A percentile compares a stretch with the other conserved stretches of the same genome.
phyloP scores from a whole-genome alignment of 495 filamentous ascomycete species.

The Xanthoparmelia taractica region DNA sequence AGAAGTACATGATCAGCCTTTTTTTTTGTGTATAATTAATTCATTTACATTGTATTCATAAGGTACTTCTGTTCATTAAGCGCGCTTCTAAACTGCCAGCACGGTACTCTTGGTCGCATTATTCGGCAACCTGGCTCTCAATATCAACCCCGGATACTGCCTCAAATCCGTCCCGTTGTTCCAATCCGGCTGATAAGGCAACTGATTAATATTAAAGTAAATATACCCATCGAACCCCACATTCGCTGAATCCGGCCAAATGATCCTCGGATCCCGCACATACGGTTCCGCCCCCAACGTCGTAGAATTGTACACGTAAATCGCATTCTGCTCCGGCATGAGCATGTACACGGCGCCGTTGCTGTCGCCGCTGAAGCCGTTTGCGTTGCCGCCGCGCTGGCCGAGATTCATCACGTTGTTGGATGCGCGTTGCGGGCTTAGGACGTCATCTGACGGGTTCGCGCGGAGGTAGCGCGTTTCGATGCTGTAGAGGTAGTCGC shows the following conservation, averaged over 20 bases:
- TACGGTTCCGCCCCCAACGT: slow-evolving; percentile 30
- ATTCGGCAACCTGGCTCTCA: slow-evolving; percentile 27
- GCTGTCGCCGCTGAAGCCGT: slow-evolving; percentile 34
- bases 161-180: slow-evolving; percentile 28
- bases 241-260: slow-evolving; percentile 36
- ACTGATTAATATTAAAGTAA: slow-evolving; percentile 40
- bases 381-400: slow-evolving; percentile 34
- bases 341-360: slow-evolving; percentile 36
- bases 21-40: too few species aligned
- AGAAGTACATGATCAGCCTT: neutral
- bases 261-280: slow-evolving; percentile 36
- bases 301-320: slow-evolving; percentile 32
- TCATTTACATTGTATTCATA: neutral
- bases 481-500: slow-evolving; percentile 32
- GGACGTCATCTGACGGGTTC: slow-evolving; percentile 25
- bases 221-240: slow-evolving; percentile 35
- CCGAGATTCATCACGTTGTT: slow-evolving; percentile 33
- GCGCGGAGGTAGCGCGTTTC: slow-evolving; percentile 31
- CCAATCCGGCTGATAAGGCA: slow-evolving; percentile 35
- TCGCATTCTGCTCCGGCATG: slow-evolving; percentile 37
- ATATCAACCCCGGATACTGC: slow-evolving; percentile 27
- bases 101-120: slow-evolving; percentile 28
- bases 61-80: neutral
- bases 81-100: neutral
- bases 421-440: slow-evolving; percentile 32